phyloP scores from a whole-genome alignment of 805 yeast species.

The Deakozyma indianensis region DNA sequence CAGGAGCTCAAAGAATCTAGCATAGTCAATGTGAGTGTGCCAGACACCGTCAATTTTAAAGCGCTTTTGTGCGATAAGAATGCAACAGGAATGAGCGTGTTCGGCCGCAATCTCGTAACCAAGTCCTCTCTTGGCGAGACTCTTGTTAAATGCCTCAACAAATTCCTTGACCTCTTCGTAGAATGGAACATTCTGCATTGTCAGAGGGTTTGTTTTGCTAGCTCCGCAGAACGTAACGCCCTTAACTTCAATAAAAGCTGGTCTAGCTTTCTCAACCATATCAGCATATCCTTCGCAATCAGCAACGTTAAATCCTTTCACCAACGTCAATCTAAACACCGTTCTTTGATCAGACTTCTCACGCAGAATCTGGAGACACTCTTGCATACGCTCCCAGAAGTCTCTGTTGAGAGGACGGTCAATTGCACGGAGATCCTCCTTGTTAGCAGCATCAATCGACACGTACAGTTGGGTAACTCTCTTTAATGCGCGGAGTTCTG shows the following conservation, averaged over 20 bases:
- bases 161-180: slow-evolving; percentile 78
- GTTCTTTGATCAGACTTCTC: slow-evolving; percentile 74
- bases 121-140: slow-evolving; percentile 50
- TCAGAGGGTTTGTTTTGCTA: slow-evolving; percentile 76
- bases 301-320: slow-evolving; percentile 81
- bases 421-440: slow-evolving; percentile 60
- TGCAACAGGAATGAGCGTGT: slow-evolving; percentile 91
- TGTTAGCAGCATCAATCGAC: slow-evolving; percentile 88
- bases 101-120: slow-evolving; percentile 82
- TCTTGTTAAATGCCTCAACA: slow-evolving; percentile 48
- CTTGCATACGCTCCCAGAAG: slow-evolving; percentile 78
- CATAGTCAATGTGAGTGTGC: slow-evolving; percentile 83
- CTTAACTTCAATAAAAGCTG: slow-evolving; percentile 81
- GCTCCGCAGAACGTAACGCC: slow-evolving; percentile 96
- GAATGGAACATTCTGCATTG: slow-evolving; percentile 92
- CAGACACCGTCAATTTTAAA: slow-evolving; percentile 61
- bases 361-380: slow-evolving; percentile 70
- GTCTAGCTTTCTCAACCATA: slow-evolving; percentile 64
- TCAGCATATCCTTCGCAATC: slow-evolving; percentile 71
- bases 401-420: slow-evolving; percentile 84
- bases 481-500: slow-evolving; percentile 48
- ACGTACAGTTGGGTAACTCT: slow-evolving; percentile 86
- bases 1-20: slow-evolving; percentile 56
- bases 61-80: slow-evolving; percentile 61
- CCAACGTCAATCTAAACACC: slow-evolving; percentile 78